Evolutionary conservation across 2,329 filamentous ascomycete species (phyloP).

Genomic region (Elsinoe perseae): DNA sequence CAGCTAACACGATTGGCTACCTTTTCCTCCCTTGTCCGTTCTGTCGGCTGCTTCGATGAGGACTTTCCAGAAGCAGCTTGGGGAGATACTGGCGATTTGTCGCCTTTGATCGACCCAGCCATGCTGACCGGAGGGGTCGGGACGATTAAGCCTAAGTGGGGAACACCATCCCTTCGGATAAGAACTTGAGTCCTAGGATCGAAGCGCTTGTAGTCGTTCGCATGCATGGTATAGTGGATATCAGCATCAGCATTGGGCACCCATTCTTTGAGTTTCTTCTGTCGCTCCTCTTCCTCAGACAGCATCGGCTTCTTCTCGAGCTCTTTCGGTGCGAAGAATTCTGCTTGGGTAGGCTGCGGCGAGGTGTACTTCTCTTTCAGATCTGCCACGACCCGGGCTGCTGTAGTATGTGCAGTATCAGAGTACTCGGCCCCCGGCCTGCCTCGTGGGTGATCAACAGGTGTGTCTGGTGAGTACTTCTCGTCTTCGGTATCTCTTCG

Average conservation of each 20-base stretch:
- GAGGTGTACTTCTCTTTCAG: conserved; percentile 36
- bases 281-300: conserved; percentile 1
- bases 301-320: conserved; percentile 33
- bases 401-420: conserved; percentile 28
- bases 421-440: conserved; percentile 12
- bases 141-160: conserved; percentile 49
- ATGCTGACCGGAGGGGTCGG: conserved; percentile 50
- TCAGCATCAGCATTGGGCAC: conserved; percentile 40
- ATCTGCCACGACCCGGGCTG: conserved; percentile 37
- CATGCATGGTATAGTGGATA: conserved; percentile 36
- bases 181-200: conserved; percentile 30
- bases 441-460: conserved; percentile 2
- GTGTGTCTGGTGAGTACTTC: conserved; percentile 2
- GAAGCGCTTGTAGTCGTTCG: conserved; percentile 23
- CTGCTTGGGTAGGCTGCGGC: conserved; percentile 35
- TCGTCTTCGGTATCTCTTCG: conserved; percentile 14
- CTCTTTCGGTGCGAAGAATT: conserved; percentile 42
- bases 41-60: not conserved
- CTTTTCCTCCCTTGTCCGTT: conserved; percentile 1
- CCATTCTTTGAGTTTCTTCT: conserved; percentile 29
- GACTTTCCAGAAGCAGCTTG: conserved; percentile 13
- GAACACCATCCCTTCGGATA: conserved; percentile 39
- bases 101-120: conserved; percentile 32
- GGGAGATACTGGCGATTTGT: conserved; percentile 30
- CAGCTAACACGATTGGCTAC: conserved; percentile 34